Evolutionary conservation across 2,329 filamentous ascomycete genomes (phyloP).

Genomic region (Helotiales sp.): DNA sequence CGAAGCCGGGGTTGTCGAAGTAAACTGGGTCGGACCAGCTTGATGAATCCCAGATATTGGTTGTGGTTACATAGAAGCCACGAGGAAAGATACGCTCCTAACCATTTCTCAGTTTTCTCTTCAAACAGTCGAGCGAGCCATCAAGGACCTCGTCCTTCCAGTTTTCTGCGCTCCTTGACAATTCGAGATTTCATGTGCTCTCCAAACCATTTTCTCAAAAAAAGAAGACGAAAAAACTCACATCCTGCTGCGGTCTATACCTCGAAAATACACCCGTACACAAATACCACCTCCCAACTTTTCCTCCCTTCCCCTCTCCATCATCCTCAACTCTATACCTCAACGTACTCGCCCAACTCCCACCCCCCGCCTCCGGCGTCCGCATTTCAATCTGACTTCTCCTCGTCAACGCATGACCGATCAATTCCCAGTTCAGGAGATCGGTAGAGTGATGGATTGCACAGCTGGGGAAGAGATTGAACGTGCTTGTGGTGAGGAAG

Average conservation of each 20-base stretch:
- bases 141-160: too few relatives aligned
- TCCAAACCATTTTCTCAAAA: not conserved
- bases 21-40: constrained; percentile 66
- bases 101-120: not conserved
- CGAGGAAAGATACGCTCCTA: constrained; percentile 54
- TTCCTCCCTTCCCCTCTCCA: constrained; percentile 1
- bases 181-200: not conserved
- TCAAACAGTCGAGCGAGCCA: too few relatives aligned
- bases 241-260: constrained; percentile 48
- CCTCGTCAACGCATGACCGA: constrained; percentile 55
- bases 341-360: constrained; percentile 48
- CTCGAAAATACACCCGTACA: constrained; percentile 52
- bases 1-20: constrained; percentile 65
- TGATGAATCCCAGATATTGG: constrained; percentile 53
- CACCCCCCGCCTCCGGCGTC: constrained; percentile 56
- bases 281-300: constrained; percentile 53
- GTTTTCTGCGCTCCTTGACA: too few relatives aligned
- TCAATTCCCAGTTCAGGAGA: constrained; percentile 57
- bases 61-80: constrained; percentile 59
- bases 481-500: constrained; percentile 65
- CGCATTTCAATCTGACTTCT: constrained; percentile 47
- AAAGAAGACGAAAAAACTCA: not conserved
- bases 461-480: constrained; percentile 66
- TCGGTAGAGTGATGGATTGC: constrained; percentile 63
- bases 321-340: constrained; percentile 10